These are phyloP conservation scores for Macrolepiota albuminosa DNA, from an alignment of 768 basidiomycete genomes.

Conservation along the genomic window DNA sequence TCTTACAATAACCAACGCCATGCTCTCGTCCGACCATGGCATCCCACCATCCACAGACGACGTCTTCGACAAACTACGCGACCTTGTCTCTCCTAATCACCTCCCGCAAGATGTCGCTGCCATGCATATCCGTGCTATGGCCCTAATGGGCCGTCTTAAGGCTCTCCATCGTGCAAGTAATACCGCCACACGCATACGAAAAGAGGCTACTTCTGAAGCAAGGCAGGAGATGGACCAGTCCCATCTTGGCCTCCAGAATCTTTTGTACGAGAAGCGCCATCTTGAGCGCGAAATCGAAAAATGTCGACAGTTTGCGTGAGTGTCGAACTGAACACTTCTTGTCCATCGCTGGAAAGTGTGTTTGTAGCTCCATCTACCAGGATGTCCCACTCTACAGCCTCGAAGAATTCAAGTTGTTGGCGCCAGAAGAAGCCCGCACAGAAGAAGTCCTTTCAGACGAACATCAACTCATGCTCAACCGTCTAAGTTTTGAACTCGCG, in stretches of 20 bases:
- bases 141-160: slow-evolving; percentile 78
- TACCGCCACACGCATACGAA: slow-evolving; percentile 56
- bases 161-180: slow-evolving; percentile 73
- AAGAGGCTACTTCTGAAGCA: slow-evolving; percentile 73
- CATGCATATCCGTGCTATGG: slow-evolving; percentile 62
- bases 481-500: slow-evolving; percentile 80
- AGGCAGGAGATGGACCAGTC: slow-evolving; percentile 89
- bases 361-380: slow-evolving; percentile 77
- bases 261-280: slow-evolving; percentile 85
- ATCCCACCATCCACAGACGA: slow-evolving; percentile 38
- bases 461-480: slow-evolving; percentile 85
- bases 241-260: slow-evolving; percentile 79
- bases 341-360: neutral
- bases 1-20: slow-evolving; percentile 11
- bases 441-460: slow-evolving; percentile 58
- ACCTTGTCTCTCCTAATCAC: slow-evolving; percentile 48
- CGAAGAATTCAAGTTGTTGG: slow-evolving; percentile 63
- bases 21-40: slow-evolving; percentile 24
- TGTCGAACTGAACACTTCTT: slow-evolving; percentile 9
- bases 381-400: slow-evolving; percentile 72
- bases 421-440: slow-evolving; percentile 63
- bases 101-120: slow-evolving; percentile 42
- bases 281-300: slow-evolving; percentile 90
- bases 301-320: slow-evolving; percentile 88
- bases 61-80: slow-evolving; percentile 58